phyloP scores from a whole-genome alignment of 2,329 filamentous ascomycete genomes.

The Clarireedia homoeocarpa region DNA sequence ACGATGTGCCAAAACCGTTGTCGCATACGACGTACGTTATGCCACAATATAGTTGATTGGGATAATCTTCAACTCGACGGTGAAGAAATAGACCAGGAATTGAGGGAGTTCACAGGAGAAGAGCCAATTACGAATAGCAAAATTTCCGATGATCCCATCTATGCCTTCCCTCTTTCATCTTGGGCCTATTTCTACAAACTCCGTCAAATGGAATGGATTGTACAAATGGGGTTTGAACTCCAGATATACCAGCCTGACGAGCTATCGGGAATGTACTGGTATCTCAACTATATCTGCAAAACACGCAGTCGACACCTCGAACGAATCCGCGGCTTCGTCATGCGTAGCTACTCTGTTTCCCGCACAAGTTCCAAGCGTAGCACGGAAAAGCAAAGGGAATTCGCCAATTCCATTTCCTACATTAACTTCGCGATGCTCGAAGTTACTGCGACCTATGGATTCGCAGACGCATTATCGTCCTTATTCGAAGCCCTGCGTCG shows the following conservation, averaged over 20 bases:
- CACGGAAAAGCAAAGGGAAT: conserved; percentile 29
- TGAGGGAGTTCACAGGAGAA: conserved; percentile 56
- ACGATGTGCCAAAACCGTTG: conserved; percentile 86
- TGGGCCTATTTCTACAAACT: conserved; percentile 91
- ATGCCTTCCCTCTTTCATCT: conserved; percentile 68
- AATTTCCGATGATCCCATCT: conserved; percentile 45
- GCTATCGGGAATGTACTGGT: conserved; percentile 83
- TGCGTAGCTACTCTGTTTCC: conserved; percentile 21
- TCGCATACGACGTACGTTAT: conserved; percentile 80
- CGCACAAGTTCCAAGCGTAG: conserved; percentile 10
- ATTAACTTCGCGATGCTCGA: conserved; percentile 56
- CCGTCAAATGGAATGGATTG: conserved; percentile 75
- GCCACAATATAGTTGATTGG: conserved; percentile 75
- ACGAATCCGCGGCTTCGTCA: conserved; percentile 61
- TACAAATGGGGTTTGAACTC: conserved; percentile 91
- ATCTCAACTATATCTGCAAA: conserved; percentile 66
- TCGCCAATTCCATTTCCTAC: conserved; percentile 43
- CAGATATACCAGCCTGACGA: conserved; percentile 84
- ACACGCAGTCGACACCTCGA: conserved; percentile 56
- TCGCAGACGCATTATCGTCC: conserved; percentile 40
- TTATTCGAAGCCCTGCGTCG: conserved; percentile 46
- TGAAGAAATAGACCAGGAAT: conserved; percentile 64
- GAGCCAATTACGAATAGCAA: conserved; percentile 45
- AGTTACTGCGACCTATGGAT: conserved; percentile 50
- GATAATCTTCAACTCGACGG: conserved; percentile 76